Conservation (phyloP, 2,329 filamentous ascomycete species). For the Huntiella abstrusa region DNA sequence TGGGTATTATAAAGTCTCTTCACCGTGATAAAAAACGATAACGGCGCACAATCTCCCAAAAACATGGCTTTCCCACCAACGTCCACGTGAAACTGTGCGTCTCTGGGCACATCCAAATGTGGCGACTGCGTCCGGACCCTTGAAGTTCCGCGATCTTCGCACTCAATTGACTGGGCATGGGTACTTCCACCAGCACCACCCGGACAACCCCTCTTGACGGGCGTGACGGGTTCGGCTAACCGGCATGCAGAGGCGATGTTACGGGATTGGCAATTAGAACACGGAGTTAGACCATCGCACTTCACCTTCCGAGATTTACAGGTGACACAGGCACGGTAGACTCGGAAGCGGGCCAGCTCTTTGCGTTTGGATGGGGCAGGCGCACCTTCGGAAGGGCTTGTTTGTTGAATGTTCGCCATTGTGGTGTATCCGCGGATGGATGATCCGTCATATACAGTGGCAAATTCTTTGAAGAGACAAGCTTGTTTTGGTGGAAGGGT, state of each 20-base stretch:
- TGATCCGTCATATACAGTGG: no score
- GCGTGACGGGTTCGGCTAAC: slow-evolving; percentile 25
- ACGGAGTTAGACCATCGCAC: slow-evolving; percentile 35
- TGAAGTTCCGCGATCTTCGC: not conserved
- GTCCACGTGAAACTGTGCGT: slow-evolving; percentile 32
- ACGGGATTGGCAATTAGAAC: slow-evolving; percentile 29
- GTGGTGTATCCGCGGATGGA: no score
- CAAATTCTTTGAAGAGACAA: no score
- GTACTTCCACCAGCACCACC: not conserved
- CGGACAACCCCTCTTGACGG: slow-evolving; percentile 5
- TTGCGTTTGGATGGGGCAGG: not conserved
- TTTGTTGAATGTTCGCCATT: no score
- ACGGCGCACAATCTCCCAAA: slow-evolving; percentile 35
- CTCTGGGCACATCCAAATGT: slow-evolving; percentile 30
- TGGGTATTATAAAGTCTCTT: no score
- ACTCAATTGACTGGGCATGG: not conserved
- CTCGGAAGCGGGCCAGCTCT: slow-evolving; percentile 22
- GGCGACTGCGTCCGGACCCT: slow-evolving; percentile 14
- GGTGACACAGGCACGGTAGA: slow-evolving; percentile 33
- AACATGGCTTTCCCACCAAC: slow-evolving; percentile 35
- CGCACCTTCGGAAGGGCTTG: not conserved
- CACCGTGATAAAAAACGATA: slow-evolving; percentile 28
- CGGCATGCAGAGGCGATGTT: slow-evolving; percentile 23
- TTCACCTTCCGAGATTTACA: slow-evolving; percentile 37
- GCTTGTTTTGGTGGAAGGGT: no score